A percentile compares a stretch with the other conserved stretches of the same genome.
Conservation (phyloP, 345 rosid species). For the Citropsis articulata region DNA sequence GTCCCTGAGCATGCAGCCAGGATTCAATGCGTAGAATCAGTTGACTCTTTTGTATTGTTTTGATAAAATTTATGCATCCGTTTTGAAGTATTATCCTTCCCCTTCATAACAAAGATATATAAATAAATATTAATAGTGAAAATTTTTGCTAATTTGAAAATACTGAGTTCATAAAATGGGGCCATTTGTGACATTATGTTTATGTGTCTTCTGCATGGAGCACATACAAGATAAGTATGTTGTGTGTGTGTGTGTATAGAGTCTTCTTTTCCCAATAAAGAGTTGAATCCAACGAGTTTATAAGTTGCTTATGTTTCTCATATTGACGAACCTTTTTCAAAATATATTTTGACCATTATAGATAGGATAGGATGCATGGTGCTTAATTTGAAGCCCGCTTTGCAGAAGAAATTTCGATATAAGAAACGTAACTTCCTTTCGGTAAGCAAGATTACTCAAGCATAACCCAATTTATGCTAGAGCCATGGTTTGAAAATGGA, state of each 20-base stretch:
- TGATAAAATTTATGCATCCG: not conserved
- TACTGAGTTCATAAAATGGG: too few relatives aligned
- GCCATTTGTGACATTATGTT: too few relatives aligned
- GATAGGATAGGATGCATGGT: too few relatives aligned
- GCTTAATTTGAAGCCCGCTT: too few relatives aligned
- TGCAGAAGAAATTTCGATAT: not conserved
- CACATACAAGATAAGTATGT: too few relatives aligned
- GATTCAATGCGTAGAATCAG: slow-evolving; percentile 7
- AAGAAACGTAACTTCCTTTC: not conserved
- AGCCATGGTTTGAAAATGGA: not conserved
- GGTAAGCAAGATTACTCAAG: not conserved
- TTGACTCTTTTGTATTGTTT: not conserved
- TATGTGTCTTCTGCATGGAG: too few relatives aligned
- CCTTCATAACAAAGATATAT: not conserved
- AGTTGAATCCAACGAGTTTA: too few relatives aligned
- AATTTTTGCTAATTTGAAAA: too few relatives aligned
- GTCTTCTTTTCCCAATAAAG: too few relatives aligned
- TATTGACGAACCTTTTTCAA: too few relatives aligned
- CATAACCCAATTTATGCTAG: not conserved
- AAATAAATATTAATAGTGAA: not conserved
- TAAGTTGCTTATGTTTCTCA: too few relatives aligned
- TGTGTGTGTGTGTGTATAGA: rapidly evolving
- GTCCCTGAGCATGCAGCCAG: not conserved
- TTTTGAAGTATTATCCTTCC: not conserved
- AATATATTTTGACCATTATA: too few relatives aligned